Conservation (phyloP, 2,329 filamentous ascomycete species). For the Fusarium sarcochroum region DNA sequence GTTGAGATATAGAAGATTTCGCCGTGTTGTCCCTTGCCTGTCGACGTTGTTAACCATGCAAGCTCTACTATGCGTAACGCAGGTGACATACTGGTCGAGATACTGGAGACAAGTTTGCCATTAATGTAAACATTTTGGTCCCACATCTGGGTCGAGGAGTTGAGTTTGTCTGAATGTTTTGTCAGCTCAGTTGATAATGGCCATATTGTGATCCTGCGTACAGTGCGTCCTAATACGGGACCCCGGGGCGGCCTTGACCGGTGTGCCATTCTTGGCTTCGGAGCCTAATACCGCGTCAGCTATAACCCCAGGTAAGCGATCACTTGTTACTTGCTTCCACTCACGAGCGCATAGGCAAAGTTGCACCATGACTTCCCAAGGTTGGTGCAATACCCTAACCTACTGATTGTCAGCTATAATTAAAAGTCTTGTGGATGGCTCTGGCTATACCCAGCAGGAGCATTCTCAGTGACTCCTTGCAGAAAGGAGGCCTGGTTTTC, state of each 20-base stretch:
- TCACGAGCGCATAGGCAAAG: slow-evolving; percentile 26
- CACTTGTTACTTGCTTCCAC: background rate
- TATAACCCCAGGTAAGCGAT: too few species aligned
- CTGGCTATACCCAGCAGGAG: slow-evolving; percentile 5
- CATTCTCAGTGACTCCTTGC: slow-evolving; percentile 21
- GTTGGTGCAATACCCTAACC: slow-evolving; percentile 12
- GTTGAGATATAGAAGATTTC: slow-evolving; percentile 27
- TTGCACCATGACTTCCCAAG: slow-evolving; percentile 27
- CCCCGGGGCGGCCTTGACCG: slow-evolving; percentile 9
- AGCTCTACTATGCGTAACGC: too few species aligned
- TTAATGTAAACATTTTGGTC: slow-evolving; percentile 25
- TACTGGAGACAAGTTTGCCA: slow-evolving; percentile 6
- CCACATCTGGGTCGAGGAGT: slow-evolving; percentile 14
- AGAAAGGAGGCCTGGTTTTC: slow-evolving; percentile 17
- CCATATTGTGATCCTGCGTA: background rate
- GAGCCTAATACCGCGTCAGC: background rate
- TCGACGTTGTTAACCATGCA: too few species aligned
- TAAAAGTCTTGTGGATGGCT: too few species aligned
- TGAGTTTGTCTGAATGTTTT: slow-evolving; percentile 8
- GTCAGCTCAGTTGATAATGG: background rate
- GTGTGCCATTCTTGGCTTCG: slow-evolving; percentile 12
- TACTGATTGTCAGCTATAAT: background rate
- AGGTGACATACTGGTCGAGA: slow-evolving; percentile 23
- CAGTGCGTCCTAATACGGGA: slow-evolving; percentile 22
- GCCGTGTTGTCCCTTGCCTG: slow-evolving; percentile 14